Evolutionary conservation across 148 eudicot species (phyloP), one percentile per base, ranked within the genome.

Genomic region (Camellia lanceoleosa): DNA sequence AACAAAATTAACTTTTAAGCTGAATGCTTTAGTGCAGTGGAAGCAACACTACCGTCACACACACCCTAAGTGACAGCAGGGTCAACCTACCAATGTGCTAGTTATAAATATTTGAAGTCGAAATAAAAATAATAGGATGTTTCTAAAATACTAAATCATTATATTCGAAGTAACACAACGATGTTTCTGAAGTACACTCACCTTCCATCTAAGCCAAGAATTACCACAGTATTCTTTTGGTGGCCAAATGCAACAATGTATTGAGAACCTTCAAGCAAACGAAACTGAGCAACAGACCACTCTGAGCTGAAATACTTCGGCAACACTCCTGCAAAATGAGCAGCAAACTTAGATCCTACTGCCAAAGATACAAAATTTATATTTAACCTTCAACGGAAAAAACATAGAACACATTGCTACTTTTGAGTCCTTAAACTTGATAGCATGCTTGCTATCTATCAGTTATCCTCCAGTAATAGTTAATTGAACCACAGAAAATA

Each of bases 151-250:
- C 69, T 23, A 58, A 54, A 30, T 43, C 49, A 71, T 20, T 78
- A n/a, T 43, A 20, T 62, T 18, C 62, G 20, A 47, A 62, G 42
- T 5, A 47, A 47, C 66, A 46, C 14, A 41, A 46, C 5, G 20
- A 62, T 19, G 15, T 49, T 74, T 59, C 19, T 19, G 46, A 13
- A 5, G 52, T 49, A 14, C 42, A 77, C 93, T 85, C 55, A 91
- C 97, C 97, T 93, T 85, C 97, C 97, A 88, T 93, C 97, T 89
- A 93, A 81, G 71, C 94, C 92, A 79, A 91, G 94, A 75, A 91
- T 89, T 8, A 91, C 88, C 64, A 91, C 88, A 4, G 97, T 91
- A 79, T 91, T 93, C 89, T 91, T 93, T 79, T 93, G 95, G 78
- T 93, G 97, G 73, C 97, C 97, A 84, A 93, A 93, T 76, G 97